Conservation (phyloP, 192 early-diverging fungal genomes). For the Coemansia sp. region DNA sequence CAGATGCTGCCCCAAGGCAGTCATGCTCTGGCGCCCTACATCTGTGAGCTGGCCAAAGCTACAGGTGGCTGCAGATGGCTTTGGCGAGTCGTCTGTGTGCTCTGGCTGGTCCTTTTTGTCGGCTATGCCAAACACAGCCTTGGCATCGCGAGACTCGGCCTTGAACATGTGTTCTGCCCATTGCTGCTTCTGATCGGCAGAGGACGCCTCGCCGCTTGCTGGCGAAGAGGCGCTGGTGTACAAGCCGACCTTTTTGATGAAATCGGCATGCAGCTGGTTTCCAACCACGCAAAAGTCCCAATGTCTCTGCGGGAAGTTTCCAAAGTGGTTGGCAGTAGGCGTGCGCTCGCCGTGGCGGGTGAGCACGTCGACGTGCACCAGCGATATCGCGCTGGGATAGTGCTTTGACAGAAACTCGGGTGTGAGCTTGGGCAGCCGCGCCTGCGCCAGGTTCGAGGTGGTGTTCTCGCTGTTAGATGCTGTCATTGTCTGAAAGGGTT, state of each 20-base stretch:
- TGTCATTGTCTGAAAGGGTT: neutral
- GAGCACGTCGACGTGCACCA: conserved; percentile 55
- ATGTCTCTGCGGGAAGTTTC: conserved; percentile 23
- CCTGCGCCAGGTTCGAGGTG: conserved; percentile 11
- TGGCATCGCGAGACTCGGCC: conserved; percentile 4
- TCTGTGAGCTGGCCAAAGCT: conserved; percentile 63
- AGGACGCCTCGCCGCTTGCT: neutral
- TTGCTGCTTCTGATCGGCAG: neutral
- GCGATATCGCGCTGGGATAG: conserved; percentile 47
- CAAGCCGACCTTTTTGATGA: conserved; percentile 26
- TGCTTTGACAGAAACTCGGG: conserved; percentile 41
- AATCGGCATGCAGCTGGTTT: conserved; percentile 35
- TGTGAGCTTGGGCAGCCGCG: conserved; percentile 39
- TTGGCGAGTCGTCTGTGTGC: conserved; percentile 14
- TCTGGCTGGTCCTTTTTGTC: conserved; percentile 11
- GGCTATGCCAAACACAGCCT: conserved; percentile 24
- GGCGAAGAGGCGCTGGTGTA: neutral
- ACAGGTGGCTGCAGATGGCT: conserved; percentile 31
- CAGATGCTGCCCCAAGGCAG: conserved; percentile 49
- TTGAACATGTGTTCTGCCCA: conserved; percentile 35
- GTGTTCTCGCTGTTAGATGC: conserved; percentile 9
- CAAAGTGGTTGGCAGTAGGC: conserved; percentile 23
- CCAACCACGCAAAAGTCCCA: conserved; percentile 50
- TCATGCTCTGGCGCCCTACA: conserved; percentile 57
- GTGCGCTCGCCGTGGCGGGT: conserved; percentile 56